phyloP scores from a whole-genome alignment of 2,329 filamentous ascomycete genomes.

The Aspergillus sp. region DNA sequence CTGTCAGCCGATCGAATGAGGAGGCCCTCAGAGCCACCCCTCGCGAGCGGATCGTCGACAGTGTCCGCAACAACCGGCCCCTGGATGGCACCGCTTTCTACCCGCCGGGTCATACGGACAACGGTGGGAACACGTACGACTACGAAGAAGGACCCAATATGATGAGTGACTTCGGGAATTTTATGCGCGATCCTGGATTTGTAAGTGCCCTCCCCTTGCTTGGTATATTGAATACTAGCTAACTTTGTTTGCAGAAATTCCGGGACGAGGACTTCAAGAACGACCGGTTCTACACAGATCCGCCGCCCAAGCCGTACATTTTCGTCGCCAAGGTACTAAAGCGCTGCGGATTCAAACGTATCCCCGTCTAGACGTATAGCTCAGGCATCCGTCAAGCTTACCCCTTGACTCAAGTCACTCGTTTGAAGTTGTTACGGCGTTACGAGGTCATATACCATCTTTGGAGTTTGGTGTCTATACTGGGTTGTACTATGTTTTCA shows the following conservation, averaged over 20 bases:
- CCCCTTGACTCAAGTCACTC: neutral
- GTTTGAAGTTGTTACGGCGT: no score
- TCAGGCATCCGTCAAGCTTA: neutral
- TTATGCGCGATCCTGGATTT: constrained; percentile 66
- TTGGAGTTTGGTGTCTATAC: no score
- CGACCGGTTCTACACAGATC: constrained; percentile 32
- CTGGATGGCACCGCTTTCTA: constrained; percentile 71
- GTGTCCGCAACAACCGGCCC: constrained; percentile 65
- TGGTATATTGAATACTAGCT: constrained; percentile 3
- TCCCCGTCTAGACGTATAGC: no score
- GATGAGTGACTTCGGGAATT: constrained; percentile 62
- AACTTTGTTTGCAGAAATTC: constrained; percentile 26
- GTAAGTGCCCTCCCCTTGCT: constrained; percentile 46
- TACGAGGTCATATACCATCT: no score
- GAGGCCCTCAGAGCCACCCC: constrained; percentile 79
- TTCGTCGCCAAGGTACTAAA: constrained; percentile 16
- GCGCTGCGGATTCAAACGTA: no score
- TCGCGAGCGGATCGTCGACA: constrained; percentile 66
- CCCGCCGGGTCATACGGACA: constrained; percentile 65
- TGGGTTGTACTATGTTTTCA: no score
- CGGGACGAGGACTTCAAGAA: constrained; percentile 35
- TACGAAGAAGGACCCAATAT: constrained; percentile 85
- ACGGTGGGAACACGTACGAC: constrained; percentile 61
- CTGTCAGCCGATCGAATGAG: constrained; percentile 63
- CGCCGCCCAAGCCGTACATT: constrained; percentile 22